phyloP scores from a whole-genome alignment of 2,329 filamentous ascomycete species.

The Septoria linicola region DNA sequence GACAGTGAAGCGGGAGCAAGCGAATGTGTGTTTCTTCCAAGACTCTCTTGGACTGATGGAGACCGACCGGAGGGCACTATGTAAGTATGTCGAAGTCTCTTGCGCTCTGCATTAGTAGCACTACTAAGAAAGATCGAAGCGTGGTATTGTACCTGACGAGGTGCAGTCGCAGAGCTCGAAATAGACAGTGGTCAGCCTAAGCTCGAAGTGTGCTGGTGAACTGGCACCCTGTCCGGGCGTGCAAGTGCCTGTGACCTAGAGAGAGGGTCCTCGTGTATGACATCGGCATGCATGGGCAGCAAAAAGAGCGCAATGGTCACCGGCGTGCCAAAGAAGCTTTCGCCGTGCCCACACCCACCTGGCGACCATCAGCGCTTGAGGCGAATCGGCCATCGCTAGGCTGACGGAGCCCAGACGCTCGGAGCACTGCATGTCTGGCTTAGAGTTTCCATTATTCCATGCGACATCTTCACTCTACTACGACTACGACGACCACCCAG shows the following conservation, averaged over 20 bases:
- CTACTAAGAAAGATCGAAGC: constrained; percentile 14
- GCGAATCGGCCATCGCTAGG: constrained; percentile 15
- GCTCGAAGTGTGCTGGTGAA: constrained; percentile 9
- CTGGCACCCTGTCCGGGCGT: constrained; percentile 13
- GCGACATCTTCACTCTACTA: constrained; percentile 20
- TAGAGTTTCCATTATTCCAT: constrained; percentile 19
- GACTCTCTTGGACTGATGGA: constrained; percentile 12
- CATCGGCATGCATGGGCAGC: constrained; percentile 19
- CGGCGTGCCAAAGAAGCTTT: constrained; percentile 1
- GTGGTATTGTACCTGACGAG: constrained; percentile 24
- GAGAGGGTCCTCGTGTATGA: constrained; percentile 21
- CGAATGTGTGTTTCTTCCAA: constrained; percentile 16
- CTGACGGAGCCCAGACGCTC: constrained; percentile 17
- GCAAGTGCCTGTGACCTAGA: constrained; percentile 13
- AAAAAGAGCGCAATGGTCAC: neutral
- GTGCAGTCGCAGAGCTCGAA: constrained; percentile 21
- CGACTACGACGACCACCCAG: too few species aligned
- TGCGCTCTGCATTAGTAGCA: neutral
- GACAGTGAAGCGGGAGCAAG: constrained; percentile 9
- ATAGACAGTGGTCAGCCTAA: constrained; percentile 17
- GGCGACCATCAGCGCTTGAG: constrained; percentile 16
- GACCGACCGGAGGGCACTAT: constrained; percentile 2
- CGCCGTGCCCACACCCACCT: constrained; percentile 12
- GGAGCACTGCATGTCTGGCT: constrained; percentile 14
- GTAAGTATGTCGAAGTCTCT: neutral